Conservation (phyloP, 805 yeast species). For the Saturnispora serradocipensis region DNA sequence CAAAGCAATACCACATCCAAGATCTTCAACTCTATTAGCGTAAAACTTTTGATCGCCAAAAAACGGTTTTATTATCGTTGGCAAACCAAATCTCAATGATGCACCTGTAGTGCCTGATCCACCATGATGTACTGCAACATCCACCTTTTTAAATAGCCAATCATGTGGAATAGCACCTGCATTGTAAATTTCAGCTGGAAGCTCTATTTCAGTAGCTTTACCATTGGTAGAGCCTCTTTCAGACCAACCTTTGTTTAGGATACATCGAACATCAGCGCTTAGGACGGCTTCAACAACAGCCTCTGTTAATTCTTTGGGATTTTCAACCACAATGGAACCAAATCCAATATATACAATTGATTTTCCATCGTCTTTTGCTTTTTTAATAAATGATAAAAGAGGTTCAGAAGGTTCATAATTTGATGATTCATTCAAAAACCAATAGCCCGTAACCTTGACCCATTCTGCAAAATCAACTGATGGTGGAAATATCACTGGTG, state of each 20-base stretch:
- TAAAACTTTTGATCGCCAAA: conserved; percentile 95
- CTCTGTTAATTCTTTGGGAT: conserved; percentile 67
- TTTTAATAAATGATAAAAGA: conserved; percentile 47
- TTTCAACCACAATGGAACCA: conserved; percentile 87
- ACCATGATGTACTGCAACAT: conserved; percentile 96
- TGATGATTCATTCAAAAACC: conserved; percentile 62
- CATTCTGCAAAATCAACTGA: conserved; percentile 90
- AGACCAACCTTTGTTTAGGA: conserved; percentile 92
- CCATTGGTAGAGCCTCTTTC: conserved; percentile 43
- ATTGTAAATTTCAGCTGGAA: conserved; percentile 62
- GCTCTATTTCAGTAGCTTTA: conserved; percentile 29
- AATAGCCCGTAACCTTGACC: conserved; percentile 93
- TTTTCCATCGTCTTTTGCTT: conserved; percentile 51
- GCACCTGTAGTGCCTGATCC: conserved; percentile 98
- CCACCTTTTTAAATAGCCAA: conserved; percentile 83
- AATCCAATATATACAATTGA: conserved; percentile 88
- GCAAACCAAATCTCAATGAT: conserved; percentile 72
- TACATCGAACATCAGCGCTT: conserved; percentile 76
- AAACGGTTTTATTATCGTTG: conserved; percentile 87
- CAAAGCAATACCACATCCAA: conserved; percentile 74
- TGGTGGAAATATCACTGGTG: conserved; percentile 85
- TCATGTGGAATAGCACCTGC: conserved; percentile 81
- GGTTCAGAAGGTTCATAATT: conserved; percentile 51
- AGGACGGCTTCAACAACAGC: conserved; percentile 73
- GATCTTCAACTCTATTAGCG: conserved; percentile 77